Base-by-base conservation (phyloP, 768 basidiomycete species). In the Russula emetica region DNA sequence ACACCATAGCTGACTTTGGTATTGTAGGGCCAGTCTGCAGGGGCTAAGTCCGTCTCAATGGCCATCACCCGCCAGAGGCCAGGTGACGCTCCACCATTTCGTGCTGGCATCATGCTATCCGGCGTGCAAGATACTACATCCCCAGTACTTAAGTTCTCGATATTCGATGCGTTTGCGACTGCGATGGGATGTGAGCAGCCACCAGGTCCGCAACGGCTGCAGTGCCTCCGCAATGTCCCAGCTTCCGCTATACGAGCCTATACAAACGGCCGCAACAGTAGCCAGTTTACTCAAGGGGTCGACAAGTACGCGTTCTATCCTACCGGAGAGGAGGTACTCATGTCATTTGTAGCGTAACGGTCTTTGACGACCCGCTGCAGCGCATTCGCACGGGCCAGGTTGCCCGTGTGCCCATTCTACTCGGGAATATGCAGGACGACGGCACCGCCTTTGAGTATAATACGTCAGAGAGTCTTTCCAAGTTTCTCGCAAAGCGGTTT, bases 141-240 rank as follows among this genome's bases (percentile, higher is more conserved):
- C 6, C 50, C 63, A 1, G 24, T 11, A 5, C 53, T 60, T 4
- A 40, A 61, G 34, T 61, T 40, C 28, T 64, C 32, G 6, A 32
- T 1, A 32, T 32, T 32, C 32, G 32, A 32, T 32, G 32, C 32
- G 32, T 32, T 32, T 28, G 52, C 63, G 7, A 36, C 45, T 5
- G 59, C 63, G 10, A 18, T 64, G 18, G 67, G 67, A 26, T 73
- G 72, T 45, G 55, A 14, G 1, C 62, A 71, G 34, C 3, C 60
- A 4, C 63, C 71, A 16, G 72, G 72, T 16, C 5, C 68, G 0
- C 40, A n/a, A 36, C 60, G 72, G 14, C 58, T 72, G 7, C 44
- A 67, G 18, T 73, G 72, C 56, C 63, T 73, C 10, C 71, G 67
- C 24, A 36, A 51, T 10, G 66, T 73, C 9, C 66, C 72, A 10